Base-by-base conservation (phyloP, 1,139 yeast genomes). In the Sugiyamaella pinicola region DNA sequence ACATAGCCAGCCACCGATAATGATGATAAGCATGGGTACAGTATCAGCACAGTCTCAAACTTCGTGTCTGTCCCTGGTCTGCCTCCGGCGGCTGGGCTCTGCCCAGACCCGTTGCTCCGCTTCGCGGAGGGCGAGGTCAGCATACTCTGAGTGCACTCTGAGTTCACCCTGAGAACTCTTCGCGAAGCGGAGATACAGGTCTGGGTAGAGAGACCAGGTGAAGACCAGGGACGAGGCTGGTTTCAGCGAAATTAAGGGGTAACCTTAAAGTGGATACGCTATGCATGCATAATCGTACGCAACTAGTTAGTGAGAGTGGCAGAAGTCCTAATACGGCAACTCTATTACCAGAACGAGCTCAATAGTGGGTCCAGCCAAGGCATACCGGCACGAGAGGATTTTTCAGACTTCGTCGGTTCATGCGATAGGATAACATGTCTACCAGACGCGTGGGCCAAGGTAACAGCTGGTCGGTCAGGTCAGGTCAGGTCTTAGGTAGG, bases 181-280 rank as follows among this genome's bases (percentile, higher is more conserved):
- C n/a, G n/a, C n/a, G n/a, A n/a, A n/a, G n/a, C n/a, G n/a, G n/a
- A n/a, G n/a, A n/a, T n/a, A n/a, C n/a, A n/a, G n/a, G n/a, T n/a
- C n/a, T n/a, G n/a, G n/a, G n/a, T n/a, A n/a, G n/a, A n/a, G n/a
- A n/a, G n/a, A n/a, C n/a, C n/a, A n/a, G n/a, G n/a, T n/a, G n/a
- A n/a, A n/a, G n/a, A n/a, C n/a, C n/a, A n/a, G n/a, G n/a, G n/a
- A n/a, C 39, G 39, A 34, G 39, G 39, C 18, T 13, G 39, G 18
- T 15, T 31, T 6, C 5, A 8, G 15, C 28, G 19, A 18, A 37
- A 37, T 17, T 9, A 37, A 37, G 41, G 41, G 41, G 41, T 37
- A 37, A 37, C 41, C 22, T 34, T 37, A 37, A 37, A 37, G 41
- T 37, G 41, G 41, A 37, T 29, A 12, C 41, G 7, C 26, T 37